phyloP scores from a whole-genome alignment of 495 filamentous ascomycete genomes.

The Schizothecium vesticola region DNA sequence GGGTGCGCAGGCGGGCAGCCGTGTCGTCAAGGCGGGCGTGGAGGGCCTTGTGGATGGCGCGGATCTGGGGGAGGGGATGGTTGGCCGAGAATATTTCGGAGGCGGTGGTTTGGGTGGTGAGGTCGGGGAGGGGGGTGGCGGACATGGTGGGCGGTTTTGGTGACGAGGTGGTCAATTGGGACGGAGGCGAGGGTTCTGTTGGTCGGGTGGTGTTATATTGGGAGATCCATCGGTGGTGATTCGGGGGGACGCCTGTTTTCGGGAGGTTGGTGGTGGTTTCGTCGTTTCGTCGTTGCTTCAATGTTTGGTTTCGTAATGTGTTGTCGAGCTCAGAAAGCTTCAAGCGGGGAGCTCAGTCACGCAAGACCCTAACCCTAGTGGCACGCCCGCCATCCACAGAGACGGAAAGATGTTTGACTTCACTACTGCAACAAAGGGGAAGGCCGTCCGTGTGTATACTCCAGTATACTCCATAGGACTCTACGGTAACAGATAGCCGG shows the following conservation, averaged over 20 bases:
- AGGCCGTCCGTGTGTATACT: no score
- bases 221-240: neutral
- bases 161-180: neutral
- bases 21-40: conserved; percentile 64
- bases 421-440: no score
- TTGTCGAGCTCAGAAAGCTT: neutral
- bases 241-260: neutral
- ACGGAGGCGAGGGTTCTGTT: neutral
- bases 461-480: no score
- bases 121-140: conserved; percentile 28
- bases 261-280: neutral
- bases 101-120: conserved; percentile 53
- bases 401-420: neutral
- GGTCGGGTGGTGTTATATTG: neutral
- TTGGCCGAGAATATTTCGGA: conserved; percentile 65
- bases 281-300: neutral
- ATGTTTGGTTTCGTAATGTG: neutral
- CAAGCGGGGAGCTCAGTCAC: neutral
- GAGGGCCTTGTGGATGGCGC: conserved; percentile 49
- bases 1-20: conserved; percentile 77
- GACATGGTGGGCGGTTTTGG: conserved; percentile 20
- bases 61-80: conserved; percentile 59
- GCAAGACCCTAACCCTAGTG: neutral
- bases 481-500: no score
- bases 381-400: neutral